Conservation (phyloP, 768 basidiomycete genomes). For the Calvatia gigantea region DNA sequence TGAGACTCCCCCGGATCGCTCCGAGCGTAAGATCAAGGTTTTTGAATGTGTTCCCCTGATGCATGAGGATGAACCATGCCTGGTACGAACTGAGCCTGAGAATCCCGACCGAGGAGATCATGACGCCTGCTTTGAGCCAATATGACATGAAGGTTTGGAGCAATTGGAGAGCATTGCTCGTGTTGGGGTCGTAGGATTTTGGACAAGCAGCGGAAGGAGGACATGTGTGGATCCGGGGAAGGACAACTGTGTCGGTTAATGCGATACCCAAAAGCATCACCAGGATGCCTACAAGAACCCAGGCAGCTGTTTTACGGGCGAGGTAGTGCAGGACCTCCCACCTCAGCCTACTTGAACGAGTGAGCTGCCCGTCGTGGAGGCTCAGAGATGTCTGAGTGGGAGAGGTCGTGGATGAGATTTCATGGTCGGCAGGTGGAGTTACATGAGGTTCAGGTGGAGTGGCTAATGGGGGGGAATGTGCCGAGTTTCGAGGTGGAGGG, state of each 20-base stretch:
- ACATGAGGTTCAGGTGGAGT: too few species aligned
- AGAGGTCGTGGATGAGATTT: not conserved
- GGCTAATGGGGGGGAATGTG: too few species aligned
- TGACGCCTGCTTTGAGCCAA: conserved; percentile 15
- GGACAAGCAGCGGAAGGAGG: conserved; percentile 8
- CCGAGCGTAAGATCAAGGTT: conserved; percentile 16
- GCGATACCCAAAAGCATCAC: conserved; percentile 15
- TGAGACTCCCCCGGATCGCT: conserved; percentile 14
- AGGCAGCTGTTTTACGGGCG: not conserved
- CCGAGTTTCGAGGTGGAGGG: too few species aligned
- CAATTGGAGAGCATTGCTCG: conserved; percentile 11
- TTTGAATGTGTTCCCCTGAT: conserved; percentile 15
- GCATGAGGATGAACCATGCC: conserved; percentile 17
- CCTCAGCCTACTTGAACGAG: not conserved
- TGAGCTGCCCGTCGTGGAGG: not conserved
- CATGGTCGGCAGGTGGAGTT: too few species aligned
- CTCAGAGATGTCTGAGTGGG: not conserved
- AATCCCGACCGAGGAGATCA: conserved; percentile 12
- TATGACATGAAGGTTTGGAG: conserved; percentile 17
- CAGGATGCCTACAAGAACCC: conserved; percentile 10
- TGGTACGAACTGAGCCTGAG: conserved; percentile 15
- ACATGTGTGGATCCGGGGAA: conserved; percentile 14
- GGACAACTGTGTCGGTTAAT: conserved; percentile 3
- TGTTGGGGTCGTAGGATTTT: conserved; percentile 13
- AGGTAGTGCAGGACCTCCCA: not conserved